Evolutionary conservation across 768 basidiomycete species (phyloP).

Genomic region (Leccinum longicurvipes): DNA sequence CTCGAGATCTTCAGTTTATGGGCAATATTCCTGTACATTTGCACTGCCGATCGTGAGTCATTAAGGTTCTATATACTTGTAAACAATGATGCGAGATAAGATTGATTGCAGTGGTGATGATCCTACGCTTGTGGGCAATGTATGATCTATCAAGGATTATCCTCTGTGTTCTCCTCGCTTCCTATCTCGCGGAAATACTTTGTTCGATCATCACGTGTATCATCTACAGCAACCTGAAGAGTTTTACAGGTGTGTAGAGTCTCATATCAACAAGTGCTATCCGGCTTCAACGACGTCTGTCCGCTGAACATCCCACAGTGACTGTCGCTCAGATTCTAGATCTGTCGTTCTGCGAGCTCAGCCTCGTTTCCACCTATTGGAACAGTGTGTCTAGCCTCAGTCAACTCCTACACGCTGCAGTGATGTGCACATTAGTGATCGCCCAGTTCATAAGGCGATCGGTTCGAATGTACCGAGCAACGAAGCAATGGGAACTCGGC

Average conservation of each 20-base stretch:
- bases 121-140: constrained; percentile 16
- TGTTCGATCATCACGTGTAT: background rate
- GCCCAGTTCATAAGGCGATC: background rate
- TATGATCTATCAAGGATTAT: constrained; percentile 8
- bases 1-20: constrained; percentile 1
- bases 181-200: constrained; percentile 5
- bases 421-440: background rate
- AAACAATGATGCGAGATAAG: background rate
- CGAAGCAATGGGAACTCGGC: background rate
- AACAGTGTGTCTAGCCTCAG: background rate
- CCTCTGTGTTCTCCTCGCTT: constrained; percentile 7
- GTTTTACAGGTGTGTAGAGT: background rate
- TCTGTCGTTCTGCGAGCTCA: background rate
- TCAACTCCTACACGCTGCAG: background rate
- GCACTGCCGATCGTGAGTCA: constrained; percentile 11
- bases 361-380: background rate
- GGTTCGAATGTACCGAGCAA: background rate
- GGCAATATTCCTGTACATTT: background rate
- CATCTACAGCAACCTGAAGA: background rate
- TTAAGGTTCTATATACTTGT: background rate
- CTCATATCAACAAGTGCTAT: background rate
- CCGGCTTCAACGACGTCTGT: background rate
- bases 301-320: background rate
- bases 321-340: background rate
- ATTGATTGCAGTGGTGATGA: constrained; percentile 11